Base-by-base conservation (phyloP, 2,329 filamentous ascomycete genomes). In the Geosmithia morbida region DNA sequence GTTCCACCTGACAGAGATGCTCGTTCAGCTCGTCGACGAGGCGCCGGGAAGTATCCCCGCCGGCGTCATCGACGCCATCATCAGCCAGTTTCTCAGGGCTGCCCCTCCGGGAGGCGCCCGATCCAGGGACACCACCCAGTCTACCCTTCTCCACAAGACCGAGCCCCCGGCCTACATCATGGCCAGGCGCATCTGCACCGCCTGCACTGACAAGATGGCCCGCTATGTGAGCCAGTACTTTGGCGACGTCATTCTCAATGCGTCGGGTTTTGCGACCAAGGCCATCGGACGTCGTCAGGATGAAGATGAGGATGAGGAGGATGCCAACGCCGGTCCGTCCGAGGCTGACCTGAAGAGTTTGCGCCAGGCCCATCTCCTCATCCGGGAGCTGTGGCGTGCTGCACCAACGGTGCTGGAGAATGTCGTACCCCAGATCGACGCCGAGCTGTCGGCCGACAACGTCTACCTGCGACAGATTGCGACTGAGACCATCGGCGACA, bases 221-320 rank as follows among this genome's bases (percentile, higher is more conserved):
- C 83, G 88, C 51, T 87, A 94, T 54, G 83, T 97, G 48, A 90
- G 87, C 54, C 88, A 94, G 58, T 98, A 97, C 62, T 98, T 98
- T 62, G 94, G 88, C 64, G 88, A 94, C 48, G 88, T 97, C 46
- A 94, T 98, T 49, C 81, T 97, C 51, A 88, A 96, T 59, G 85
- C 88, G 3, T 88, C 81, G 39, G 77, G 70, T 13, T 72, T 77
- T 43, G 69, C 68, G 18, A 67, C 68, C 10, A 71, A 74, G 54
- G 53, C 69, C 47, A 82, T 79, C 52, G 77, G 75, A 4, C 69
- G 72, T 48, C 75, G 74, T 50, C 74, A 73, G 40, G 69, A 72
- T 17, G 78, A 78, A 20, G 81, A 81, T 40, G 76, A 76, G 22
- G 81, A 83, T 18, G 79, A 83, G 45, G 77, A 86, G 47, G 71